These are phyloP conservation scores for Pythium brassicae DNA, from an alignment of 352 stramenopile species.

Conservation along the genomic window DNA sequence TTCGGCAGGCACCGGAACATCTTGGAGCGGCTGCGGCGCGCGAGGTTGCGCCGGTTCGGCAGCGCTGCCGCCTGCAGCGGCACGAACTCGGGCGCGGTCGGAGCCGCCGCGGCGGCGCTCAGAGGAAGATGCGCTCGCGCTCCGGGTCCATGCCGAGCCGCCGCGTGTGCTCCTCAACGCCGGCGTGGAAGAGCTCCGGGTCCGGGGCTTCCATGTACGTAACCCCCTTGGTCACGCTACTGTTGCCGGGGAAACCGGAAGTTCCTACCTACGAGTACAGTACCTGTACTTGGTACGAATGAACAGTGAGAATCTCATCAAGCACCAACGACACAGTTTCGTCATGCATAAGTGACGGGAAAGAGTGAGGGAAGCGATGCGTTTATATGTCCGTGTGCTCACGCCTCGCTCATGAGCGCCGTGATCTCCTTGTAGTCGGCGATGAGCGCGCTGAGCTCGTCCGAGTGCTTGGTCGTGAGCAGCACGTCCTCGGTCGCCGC, in stretches of 20 bases:
- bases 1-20: slow-evolving; percentile 34
- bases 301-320: too few relatives aligned
- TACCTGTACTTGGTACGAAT: too few relatives aligned
- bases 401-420: slow-evolving; percentile 51
- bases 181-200: slow-evolving; percentile 67
- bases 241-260: too few relatives aligned
- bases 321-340: too few relatives aligned
- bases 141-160: slow-evolving; percentile 56
- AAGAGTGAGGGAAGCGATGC: too few relatives aligned
- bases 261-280: too few relatives aligned
- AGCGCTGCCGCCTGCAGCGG: slow-evolving; percentile 7
- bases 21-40: slow-evolving; percentile 15
- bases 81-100: background rate
- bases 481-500: slow-evolving; percentile 45
- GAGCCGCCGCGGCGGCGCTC: background rate
- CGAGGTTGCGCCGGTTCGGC: slow-evolving; percentile 6
- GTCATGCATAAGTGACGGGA: too few relatives aligned
- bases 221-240: too few relatives aligned
- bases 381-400: background rate
- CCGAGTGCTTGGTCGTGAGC: slow-evolving; percentile 62
- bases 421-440: slow-evolving; percentile 77
- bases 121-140: background rate
- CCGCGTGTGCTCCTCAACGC: slow-evolving; percentile 63
- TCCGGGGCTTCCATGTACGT: slow-evolving; percentile 51
- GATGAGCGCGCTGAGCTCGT: slow-evolving; percentile 58